Evolutionary conservation across 2,329 filamentous ascomycete genomes (phyloP).

Genomic region (Colletotrichum sp.): DNA sequence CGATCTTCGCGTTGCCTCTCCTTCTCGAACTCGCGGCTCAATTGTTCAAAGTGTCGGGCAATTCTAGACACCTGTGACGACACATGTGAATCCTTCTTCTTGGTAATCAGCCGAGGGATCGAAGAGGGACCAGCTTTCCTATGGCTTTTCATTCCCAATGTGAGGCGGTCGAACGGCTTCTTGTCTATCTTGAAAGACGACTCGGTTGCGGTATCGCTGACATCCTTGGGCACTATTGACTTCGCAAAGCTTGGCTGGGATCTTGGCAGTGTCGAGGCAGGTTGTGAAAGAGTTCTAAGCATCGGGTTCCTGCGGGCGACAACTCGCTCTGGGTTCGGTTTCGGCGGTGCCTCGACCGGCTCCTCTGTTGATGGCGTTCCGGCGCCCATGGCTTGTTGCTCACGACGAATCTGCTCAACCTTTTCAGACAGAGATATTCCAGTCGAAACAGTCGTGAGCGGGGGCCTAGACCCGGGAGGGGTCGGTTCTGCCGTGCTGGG

Average conservation of each 20-base stretch:
- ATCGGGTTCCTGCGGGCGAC: slow-evolving; percentile 55
- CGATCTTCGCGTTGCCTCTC: slow-evolving; percentile 82
- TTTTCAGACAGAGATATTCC: slow-evolving; percentile 45
- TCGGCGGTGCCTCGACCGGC: slow-evolving; percentile 25
- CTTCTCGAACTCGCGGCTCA: slow-evolving; percentile 95
- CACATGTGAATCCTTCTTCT: slow-evolving; percentile 77
- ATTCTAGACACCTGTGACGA: slow-evolving; percentile 90
- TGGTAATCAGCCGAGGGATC: slow-evolving; percentile 86
- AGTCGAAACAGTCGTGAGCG: slow-evolving; percentile 1
- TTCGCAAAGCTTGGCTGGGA: slow-evolving; percentile 50
- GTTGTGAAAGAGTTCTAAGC: slow-evolving; percentile 58
- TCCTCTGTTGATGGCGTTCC: slow-evolving; percentile 30
- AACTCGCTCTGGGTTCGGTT: slow-evolving; percentile 35
- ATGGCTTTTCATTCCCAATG: slow-evolving; percentile 66
- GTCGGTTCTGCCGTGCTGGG: background rate
- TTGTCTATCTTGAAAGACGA: slow-evolving; percentile 66
- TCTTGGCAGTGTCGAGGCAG: slow-evolving; percentile 50
- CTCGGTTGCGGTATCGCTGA: slow-evolving; percentile 36
- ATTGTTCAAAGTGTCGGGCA: slow-evolving; percentile 93
- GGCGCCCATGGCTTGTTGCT: slow-evolving; percentile 42
- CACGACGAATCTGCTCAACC: slow-evolving; percentile 56
- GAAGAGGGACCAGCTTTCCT: slow-evolving; percentile 70
- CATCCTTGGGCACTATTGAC: slow-evolving; percentile 38
- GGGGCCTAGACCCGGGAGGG: background rate
- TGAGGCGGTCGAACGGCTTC: slow-evolving; percentile 76